Base-by-base conservation (phyloP, 2,329 filamentous ascomycete species). In the Phoma sp. region DNA sequence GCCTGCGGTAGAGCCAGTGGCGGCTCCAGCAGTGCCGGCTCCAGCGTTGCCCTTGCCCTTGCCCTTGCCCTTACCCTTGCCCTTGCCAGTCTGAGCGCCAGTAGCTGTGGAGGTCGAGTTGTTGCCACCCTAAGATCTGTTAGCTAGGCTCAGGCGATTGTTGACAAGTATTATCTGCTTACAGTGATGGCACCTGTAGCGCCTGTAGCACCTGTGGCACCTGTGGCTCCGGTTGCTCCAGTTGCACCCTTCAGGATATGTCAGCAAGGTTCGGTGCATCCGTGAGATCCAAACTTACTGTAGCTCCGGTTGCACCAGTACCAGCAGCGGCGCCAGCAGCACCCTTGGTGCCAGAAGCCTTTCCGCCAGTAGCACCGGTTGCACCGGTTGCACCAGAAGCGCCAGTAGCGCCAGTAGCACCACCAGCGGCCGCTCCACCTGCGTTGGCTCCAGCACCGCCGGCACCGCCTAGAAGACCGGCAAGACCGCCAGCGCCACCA, bases 401-500 rank as follows among this genome's bases (percentile, higher is more conserved):
- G 27, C 22, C 35, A 47, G 9, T 18, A 11, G 23, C 25, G 8
- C 29, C 39, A 27, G 44, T 29, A 23, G 43, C 33, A 39, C 37
- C 38, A 29, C 33, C 51, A 8, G 47, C 43, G 33, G 18, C 44
- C 3, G n/a, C 27, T 27, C 32, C 47, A 1, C 37, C 52, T 22
- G 18, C 47, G 5, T 25, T 49, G 30, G 40, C 58, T 25, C 39
- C 51, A 10, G 35, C 36, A 44, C 30, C 54, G 25, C 35, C 52
- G 18, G 49, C 47, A 25, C 48, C 41, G 40, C 45, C 52, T 7
- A 61, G 47, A n/a, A 57, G 51, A 29, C 39, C 52, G 38, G 47
- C 52, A 48, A 38, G 36, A 25, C 49, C 54, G 7, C 43, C 47
- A 33, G 55, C 52, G 36, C 53, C 39, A 8, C 39, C 57, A n/a